phyloP scores from a whole-genome alignment of 805 yeast genomes.

The Kodamaea nitidulidarum region DNA sequence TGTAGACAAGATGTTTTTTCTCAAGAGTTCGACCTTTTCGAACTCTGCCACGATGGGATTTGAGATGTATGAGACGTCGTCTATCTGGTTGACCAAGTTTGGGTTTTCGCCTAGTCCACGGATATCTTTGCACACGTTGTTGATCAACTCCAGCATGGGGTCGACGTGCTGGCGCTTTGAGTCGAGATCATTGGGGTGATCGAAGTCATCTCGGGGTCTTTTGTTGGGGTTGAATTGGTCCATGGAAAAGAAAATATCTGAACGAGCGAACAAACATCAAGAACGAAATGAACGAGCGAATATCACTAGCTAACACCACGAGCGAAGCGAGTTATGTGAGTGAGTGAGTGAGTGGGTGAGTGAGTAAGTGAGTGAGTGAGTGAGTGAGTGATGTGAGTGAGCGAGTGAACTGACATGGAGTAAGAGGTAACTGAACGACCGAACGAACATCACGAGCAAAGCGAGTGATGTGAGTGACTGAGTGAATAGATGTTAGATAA shows the following conservation, averaged over 20 bases:
- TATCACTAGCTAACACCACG: too few species aligned
- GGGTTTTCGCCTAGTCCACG: constrained; percentile 42
- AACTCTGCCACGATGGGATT: constrained; percentile 63
- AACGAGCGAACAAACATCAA: too few species aligned
- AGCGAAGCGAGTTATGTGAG: too few species aligned
- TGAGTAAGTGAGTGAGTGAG: too few species aligned
- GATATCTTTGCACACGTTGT: constrained; percentile 43
- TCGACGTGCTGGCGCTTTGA: constrained; percentile 39
- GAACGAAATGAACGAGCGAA: too few species aligned
- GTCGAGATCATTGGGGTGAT: constrained; percentile 20
- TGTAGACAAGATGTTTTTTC: constrained; percentile 57
- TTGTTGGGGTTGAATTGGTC: constrained; percentile 17
- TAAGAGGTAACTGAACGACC: too few species aligned
- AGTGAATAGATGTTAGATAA: background rate
- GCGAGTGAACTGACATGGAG: too few species aligned
- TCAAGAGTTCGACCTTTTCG: constrained; percentile 56
- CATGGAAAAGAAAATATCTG: constrained; percentile 8
- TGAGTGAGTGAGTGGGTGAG: too few species aligned
- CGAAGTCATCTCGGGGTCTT: constrained; percentile 31
- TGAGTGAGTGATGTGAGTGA: too few species aligned
- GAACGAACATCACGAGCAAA: too few species aligned
- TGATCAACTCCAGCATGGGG: constrained; percentile 37
- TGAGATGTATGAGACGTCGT: constrained; percentile 60
- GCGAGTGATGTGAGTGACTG: too few species aligned
- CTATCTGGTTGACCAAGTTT: constrained; percentile 35